These are phyloP conservation scores for Linnemannia elongata DNA, from an alignment of 192 early-diverging fungal species.

Conservation along the genomic window DNA sequence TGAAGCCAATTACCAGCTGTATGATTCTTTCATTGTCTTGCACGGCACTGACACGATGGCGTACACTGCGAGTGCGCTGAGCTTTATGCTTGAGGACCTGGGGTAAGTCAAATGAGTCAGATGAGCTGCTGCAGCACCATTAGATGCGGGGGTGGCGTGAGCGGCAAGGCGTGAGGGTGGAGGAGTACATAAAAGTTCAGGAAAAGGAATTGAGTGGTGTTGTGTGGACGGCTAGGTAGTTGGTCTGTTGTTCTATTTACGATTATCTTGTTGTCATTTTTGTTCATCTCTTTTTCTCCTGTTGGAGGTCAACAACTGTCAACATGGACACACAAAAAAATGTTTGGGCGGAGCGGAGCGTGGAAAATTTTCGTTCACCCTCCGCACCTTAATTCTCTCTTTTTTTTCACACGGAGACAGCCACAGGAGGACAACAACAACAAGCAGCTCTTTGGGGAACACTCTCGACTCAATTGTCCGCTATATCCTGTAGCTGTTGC, in stretches of 20 bases:
- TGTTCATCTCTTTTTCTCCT: not conserved
- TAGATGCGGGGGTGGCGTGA: slow-evolving; percentile 1
- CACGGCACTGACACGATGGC: slow-evolving; percentile 96
- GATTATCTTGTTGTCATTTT: not conserved
- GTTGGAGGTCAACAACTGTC: not conserved
- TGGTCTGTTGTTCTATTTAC: not conserved
- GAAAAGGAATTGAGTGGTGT: not conserved
- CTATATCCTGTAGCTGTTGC: no score
- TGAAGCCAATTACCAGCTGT: slow-evolving; percentile 92
- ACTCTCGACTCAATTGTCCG: not conserved
- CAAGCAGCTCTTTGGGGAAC: not conserved
- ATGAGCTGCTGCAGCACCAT: slow-evolving; percentile 1
- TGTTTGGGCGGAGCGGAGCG: slow-evolving; percentile 1
- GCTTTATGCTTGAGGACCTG: slow-evolving; percentile 96
- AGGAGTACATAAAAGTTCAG: not conserved
- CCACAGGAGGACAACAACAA: not conserved
- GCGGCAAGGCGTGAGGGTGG: not conserved
- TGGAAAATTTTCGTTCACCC: not conserved
- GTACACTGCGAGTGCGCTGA: slow-evolving; percentile 88
- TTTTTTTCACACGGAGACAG: slow-evolving; percentile 22
- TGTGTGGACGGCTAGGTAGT: not conserved
- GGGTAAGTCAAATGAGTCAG: slow-evolving; percentile 69
- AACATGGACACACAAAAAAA: not conserved
- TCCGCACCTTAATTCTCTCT: not conserved
- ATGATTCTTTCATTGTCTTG: slow-evolving; percentile 96